Conservation (phyloP, 495 filamentous ascomycete species). For the Penicillium daleae region DNA sequence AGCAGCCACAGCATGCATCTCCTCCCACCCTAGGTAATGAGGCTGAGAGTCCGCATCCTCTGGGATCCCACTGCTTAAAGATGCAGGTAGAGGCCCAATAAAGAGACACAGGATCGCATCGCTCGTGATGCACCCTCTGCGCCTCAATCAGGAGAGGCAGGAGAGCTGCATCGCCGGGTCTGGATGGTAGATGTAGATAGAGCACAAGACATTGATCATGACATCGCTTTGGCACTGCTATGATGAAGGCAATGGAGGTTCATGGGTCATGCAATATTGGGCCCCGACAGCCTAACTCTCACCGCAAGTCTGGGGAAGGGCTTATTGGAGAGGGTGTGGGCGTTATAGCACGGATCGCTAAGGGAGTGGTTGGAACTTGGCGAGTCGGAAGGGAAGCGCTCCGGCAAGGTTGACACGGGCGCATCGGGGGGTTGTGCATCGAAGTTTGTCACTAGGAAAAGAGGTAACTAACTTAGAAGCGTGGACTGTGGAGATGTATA, state of each 20-base stretch:
- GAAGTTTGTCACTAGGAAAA: no score
- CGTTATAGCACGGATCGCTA: slow-evolving; percentile 5
- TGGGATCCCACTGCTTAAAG: neutral
- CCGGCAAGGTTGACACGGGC: neutral
- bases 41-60: neutral
- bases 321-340: neutral
- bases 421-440: neutral
- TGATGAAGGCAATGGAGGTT: neutral
- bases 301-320: neutral
- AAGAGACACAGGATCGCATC: neutral
- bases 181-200: neutral
- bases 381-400: slow-evolving; percentile 1
- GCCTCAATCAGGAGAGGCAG: neutral
- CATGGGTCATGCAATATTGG: neutral
- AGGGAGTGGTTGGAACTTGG: slow-evolving; percentile 6
- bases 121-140: slow-evolving; percentile 12
- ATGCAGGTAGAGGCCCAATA: neutral
- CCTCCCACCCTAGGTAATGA: neutral
- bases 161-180: neutral
- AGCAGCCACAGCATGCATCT: neutral
- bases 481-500: neutral
- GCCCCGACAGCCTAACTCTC: slow-evolving; percentile 6
- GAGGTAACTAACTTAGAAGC: no score
- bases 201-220: neutral
- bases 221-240: neutral